These are phyloP conservation scores for Skeletonema menzelii DNA, from an alignment of 108 stramenopile genomes.

Conservation along the genomic window DNA sequence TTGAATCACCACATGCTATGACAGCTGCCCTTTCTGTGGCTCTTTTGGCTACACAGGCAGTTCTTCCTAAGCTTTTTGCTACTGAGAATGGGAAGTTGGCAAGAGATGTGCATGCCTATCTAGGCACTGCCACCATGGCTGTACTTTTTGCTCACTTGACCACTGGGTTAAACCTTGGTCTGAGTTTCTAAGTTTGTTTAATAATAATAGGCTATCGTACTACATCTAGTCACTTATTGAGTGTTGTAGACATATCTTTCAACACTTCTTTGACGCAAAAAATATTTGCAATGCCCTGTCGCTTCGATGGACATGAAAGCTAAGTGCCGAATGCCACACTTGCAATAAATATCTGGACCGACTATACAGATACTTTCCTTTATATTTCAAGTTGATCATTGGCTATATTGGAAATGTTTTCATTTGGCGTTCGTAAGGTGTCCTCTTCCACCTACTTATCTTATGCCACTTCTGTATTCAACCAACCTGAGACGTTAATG, in stretches of 20 bases:
- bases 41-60: slow-evolving; percentile 38
- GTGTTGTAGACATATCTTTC: background rate
- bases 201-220: background rate
- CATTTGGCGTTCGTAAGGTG: too few species aligned
- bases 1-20: slow-evolving; percentile 51
- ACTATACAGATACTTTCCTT: too few species aligned
- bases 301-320: too few species aligned
- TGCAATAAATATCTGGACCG: too few species aligned
- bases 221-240: background rate
- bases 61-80: slow-evolving; percentile 42
- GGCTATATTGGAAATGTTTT: too few species aligned
- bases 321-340: too few species aligned
- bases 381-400: too few species aligned
- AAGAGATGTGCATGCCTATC: slow-evolving; percentile 46
- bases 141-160: slow-evolving; percentile 43
- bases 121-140: slow-evolving; percentile 57
- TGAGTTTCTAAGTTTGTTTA: slow-evolving; percentile 23
- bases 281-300: background rate
- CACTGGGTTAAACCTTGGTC: slow-evolving; percentile 47
- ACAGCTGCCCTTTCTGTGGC: slow-evolving; percentile 31
- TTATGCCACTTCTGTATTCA: too few species aligned
- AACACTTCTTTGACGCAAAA: background rate
- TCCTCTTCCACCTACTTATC: too few species aligned
- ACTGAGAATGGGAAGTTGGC: slow-evolving; percentile 26
- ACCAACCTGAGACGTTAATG: too few species aligned